A percentile compares a stretch with the other conserved stretches of the same genome.
These are phyloP conservation scores for Cryptosporidium baileyi DNA, from an alignment of 169 alveolate species.

Conservation along the genomic window DNA sequence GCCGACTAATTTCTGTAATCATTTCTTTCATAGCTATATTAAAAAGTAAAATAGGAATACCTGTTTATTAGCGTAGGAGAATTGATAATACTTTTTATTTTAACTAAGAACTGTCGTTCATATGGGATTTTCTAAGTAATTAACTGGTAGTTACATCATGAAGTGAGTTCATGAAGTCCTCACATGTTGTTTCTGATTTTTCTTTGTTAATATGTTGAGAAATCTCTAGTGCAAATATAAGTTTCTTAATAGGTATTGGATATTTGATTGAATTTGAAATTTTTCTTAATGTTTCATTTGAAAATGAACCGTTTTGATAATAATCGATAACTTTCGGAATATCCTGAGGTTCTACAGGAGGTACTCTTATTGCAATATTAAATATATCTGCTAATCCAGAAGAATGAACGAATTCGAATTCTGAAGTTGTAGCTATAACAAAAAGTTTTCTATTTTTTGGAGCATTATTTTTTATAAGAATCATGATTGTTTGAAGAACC, in stretches of 20 bases:
- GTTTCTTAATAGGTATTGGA: conserved; percentile 41
- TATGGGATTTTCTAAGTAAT: no score
- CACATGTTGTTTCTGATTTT: background rate
- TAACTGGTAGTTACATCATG: conserved; percentile 26
- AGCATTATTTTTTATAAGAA: conserved; percentile 94
- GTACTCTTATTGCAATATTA: conserved; percentile 19
- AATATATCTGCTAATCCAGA: conserved; percentile 66
- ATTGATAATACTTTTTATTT: no score
- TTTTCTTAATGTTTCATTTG: conserved; percentile 19
- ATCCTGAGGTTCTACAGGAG: conserved; percentile 45
- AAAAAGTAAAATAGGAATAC: no score
- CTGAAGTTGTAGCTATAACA: conserved; percentile 96
- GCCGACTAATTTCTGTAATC: no score
- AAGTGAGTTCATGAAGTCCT: conserved; percentile 29
- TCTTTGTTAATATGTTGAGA: conserved; percentile 21
- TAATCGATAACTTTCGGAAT: conserved; percentile 41
- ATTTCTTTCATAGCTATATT: background rate
- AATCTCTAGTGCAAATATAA: conserved; percentile 48
- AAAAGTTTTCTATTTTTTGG: conserved; percentile 91
- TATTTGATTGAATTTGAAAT: conserved; percentile 30
- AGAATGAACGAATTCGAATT: conserved; percentile 80
- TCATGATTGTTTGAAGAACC: conserved; percentile 93
- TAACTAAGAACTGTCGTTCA: no score
- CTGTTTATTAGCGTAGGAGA: no score
- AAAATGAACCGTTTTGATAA: conserved; percentile 17